Evolutionary conservation across 2,329 filamentous ascomycete species (phyloP), one percentile per base, ranked within the genome.

Genomic region (Apiospora phragmitis): DNA sequence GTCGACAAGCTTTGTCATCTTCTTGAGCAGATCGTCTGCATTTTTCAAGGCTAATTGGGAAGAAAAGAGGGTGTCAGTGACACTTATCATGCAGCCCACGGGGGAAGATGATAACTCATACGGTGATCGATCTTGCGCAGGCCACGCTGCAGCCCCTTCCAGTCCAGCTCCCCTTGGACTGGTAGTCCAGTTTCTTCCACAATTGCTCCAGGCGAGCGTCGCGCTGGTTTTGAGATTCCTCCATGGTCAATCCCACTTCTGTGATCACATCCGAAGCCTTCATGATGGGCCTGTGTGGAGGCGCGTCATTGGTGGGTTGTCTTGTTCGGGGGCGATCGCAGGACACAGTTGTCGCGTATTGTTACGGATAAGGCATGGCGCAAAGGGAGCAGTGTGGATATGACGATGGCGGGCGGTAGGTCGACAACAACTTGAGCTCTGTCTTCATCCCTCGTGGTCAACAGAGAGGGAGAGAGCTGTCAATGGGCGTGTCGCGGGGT

Each of bases 41-140:
- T 98, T 96, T 85, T 98, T 97, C 78, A 99, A 81, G 68, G 88
- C 88, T 90, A 76, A 24, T n/a, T 29, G 16, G 24, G 18, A 43
- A 32, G 21, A 43, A 62, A 62, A 66, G 62, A 68, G 62, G 70
- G n/a, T 42, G 45, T 76, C 66, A 76, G 73, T 55, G 68, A 72
- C 69, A 68, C 16, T 51, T 71, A 29, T 29, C 41, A 24, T 62
- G 55, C 55, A 62, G 55, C 55, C 55, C 55, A 38, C 55, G 55
- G 55, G 55, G 55, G 35, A 38, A 38, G 55, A 38, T 62, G 29
- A 41, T 41, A 41, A 41, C 41, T 80, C 91, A 83, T 83, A 97
- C 94, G 96, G 81, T 99, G 96, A 81, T 98, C 95, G 78, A 98
- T 94, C 82, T 91, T 93, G 80, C 87, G 90, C 79, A 99, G 84